phyloP scores from a whole-genome alignment of 257 asterid genomes.

The Nicotiana attenuata region DNA sequence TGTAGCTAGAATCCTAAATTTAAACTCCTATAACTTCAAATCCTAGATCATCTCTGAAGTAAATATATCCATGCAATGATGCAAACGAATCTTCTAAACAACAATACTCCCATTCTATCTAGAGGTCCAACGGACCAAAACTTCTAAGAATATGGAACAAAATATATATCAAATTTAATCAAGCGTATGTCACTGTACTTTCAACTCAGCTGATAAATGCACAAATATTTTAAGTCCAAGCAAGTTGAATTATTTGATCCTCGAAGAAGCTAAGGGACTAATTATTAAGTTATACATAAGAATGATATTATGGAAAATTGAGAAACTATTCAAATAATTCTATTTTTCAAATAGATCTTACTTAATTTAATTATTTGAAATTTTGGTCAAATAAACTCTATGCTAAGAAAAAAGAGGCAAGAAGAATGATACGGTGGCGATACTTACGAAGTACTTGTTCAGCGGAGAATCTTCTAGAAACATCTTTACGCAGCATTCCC shows the following conservation, averaged over 20 bases:
- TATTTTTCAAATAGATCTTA: neutral
- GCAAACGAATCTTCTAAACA: neutral
- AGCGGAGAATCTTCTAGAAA: constrained; percentile 29
- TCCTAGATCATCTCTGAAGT: too few species aligned
- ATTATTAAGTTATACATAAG: too few species aligned
- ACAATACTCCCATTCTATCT: neutral
- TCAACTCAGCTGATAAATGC: neutral
- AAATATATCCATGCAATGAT: too few species aligned
- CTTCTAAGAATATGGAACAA: too few species aligned
- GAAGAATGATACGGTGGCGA: neutral
- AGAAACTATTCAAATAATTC: too few species aligned
- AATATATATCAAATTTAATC: too few species aligned
- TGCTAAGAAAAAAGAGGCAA: neutral
- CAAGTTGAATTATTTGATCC: neutral
- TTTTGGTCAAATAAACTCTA: neutral
- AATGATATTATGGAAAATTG: too few species aligned
- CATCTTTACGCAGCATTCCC: constrained; percentile 33
- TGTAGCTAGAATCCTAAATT: too few species aligned
- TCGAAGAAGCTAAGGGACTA: neutral
- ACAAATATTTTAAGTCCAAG: neutral
- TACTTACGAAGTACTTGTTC: constrained; percentile 37
- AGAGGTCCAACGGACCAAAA: too few species aligned
- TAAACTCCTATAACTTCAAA: too few species aligned
- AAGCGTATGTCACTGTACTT: neutral
- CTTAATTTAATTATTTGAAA: neutral